Conservation (phyloP, 352 stramenopile species). For the Phytophthora sojae region DNA sequence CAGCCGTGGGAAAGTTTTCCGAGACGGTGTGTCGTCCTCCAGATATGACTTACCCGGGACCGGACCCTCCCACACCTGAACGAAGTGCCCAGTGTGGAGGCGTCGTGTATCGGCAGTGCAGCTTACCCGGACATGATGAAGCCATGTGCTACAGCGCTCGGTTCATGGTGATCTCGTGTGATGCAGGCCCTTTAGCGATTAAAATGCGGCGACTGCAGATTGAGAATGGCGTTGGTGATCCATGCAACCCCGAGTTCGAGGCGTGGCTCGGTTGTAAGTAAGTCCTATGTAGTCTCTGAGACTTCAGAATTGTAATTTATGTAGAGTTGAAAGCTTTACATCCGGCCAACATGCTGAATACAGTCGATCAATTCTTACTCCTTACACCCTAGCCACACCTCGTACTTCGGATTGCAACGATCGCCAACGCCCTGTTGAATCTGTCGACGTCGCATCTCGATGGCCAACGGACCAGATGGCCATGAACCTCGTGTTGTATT, state of each 20-base stretch:
- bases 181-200: background rate
- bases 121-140: background rate
- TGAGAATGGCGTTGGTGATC: background rate
- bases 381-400: slow-evolving; percentile 40
- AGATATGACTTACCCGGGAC: background rate
- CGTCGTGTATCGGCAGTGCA: slow-evolving; percentile 8
- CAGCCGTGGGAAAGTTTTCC: background rate
- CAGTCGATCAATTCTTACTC: too few relatives aligned
- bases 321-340: too few relatives aligned
- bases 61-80: background rate
- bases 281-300: too few relatives aligned
- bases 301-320: too few relatives aligned
- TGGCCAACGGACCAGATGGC: slow-evolving; percentile 11
- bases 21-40: background rate
- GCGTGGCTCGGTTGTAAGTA: slow-evolving; percentile 6
- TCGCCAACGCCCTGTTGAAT: slow-evolving; percentile 27
- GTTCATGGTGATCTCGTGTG: slow-evolving; percentile 5
- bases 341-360: too few relatives aligned
- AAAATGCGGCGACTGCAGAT: background rate
- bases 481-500: slow-evolving; percentile 10
- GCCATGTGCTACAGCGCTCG: slow-evolving; percentile 16
- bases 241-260: background rate
- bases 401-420: slow-evolving; percentile 25
- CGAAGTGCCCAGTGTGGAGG: background rate
- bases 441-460: slow-evolving; percentile 28